Evolutionary conservation across 1,139 yeast genomes (phyloP).

Genomic region (Pichiaceae sp.): DNA sequence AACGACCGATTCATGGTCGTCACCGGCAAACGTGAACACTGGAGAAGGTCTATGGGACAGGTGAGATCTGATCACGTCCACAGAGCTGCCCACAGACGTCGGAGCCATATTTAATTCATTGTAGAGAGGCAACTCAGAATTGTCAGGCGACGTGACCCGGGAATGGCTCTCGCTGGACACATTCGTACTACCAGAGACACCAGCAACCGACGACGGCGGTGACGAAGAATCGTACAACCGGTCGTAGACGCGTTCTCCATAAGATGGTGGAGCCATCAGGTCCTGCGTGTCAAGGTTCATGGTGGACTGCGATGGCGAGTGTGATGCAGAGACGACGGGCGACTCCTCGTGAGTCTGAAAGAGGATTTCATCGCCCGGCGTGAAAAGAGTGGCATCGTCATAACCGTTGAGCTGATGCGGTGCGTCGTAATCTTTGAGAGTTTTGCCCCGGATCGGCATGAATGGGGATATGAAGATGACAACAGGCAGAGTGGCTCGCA

Average conservation of each 20-base stretch:
- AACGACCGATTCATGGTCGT: neutral
- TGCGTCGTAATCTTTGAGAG: slow-evolving; percentile 23
- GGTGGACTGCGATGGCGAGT: neutral
- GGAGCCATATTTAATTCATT: slow-evolving; percentile 16
- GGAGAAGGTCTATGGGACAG: neutral
- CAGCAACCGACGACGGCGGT: neutral
- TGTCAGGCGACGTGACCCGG: neutral
- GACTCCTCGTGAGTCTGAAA: slow-evolving; percentile 13
- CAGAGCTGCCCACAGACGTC: slow-evolving; percentile 8
- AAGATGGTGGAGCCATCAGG: slow-evolving; percentile 81
- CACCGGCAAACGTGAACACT: neutral
- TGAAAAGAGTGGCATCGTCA: slow-evolving; percentile 21
- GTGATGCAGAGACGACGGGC: neutral
- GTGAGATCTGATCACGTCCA: neutral
- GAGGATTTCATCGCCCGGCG: slow-evolving; percentile 18
- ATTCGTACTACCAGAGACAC: neutral
- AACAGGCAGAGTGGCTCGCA: slow-evolving; percentile 61
- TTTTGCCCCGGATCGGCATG: slow-evolving; percentile 55
- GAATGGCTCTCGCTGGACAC: neutral
- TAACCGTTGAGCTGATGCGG: slow-evolving; percentile 12
- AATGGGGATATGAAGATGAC: slow-evolving; percentile 70
- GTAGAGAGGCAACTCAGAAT: slow-evolving; percentile 4
- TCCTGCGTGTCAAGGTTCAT: slow-evolving; percentile 21
- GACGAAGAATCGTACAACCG: slow-evolving; percentile 50
- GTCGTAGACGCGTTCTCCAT: slow-evolving; percentile 80